phyloP scores from a whole-genome alignment of 345 rosid genomes.

The Syzygium aqueum region DNA sequence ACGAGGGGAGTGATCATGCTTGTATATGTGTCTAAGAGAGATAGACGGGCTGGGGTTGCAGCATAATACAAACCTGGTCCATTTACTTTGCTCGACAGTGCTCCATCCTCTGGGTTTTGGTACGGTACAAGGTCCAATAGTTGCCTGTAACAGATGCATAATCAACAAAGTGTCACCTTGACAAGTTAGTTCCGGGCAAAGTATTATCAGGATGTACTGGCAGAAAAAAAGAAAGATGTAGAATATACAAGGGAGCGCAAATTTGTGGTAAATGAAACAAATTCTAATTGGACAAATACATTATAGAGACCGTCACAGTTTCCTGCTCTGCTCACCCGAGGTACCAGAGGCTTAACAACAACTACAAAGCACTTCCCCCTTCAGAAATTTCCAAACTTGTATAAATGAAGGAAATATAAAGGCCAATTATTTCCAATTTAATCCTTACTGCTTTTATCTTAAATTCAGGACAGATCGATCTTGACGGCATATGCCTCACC shows the following conservation, averaged over 20 bases:
- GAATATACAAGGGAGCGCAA: not conserved
- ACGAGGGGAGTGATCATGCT: not conserved
- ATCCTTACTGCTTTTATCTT: not conserved
- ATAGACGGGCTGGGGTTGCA: not conserved
- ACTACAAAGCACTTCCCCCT: not conserved
- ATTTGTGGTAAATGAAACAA: not conserved
- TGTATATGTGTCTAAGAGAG: not conserved
- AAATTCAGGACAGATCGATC: not conserved
- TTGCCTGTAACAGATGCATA: conserved; percentile 58
- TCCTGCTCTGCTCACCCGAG: not conserved
- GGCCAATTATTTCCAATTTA: not conserved
- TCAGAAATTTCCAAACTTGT: not conserved
- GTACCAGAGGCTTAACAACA: not conserved
- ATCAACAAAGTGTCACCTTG: not conserved
- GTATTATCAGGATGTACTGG: not conserved
- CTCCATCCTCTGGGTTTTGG: conserved; percentile 95
- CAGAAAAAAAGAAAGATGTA: not conserved
- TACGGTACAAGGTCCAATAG: conserved; percentile 76
- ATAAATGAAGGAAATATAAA: not conserved
- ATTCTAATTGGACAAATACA: not conserved
- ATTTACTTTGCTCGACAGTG: conserved; percentile 89
- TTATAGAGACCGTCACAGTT: not conserved
- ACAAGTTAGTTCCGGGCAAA: not conserved
- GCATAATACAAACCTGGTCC: conserved; percentile 68
- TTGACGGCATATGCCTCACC: not conserved